Percentiles rank a stretch among this genome's conserved stretches.
Conservation (phyloP, 176 grass and related monocot genomes). For the Saccharum spontaneum region DNA sequence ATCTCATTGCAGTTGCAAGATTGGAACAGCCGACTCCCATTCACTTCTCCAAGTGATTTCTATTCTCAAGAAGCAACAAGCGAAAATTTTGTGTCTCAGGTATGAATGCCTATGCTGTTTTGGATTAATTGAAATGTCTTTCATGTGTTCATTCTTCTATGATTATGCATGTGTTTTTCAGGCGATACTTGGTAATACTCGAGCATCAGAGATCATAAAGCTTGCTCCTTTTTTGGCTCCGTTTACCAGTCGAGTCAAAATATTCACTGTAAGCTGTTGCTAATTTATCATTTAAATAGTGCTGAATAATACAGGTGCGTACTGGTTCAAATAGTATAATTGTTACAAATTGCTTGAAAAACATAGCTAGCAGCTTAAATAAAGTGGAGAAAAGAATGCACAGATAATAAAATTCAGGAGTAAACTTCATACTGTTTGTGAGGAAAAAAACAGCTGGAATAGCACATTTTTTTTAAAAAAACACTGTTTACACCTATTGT, state of each 20-base stretch:
- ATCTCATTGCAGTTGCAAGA: slow-evolving; percentile 82
- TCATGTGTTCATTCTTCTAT: slow-evolving; percentile 29
- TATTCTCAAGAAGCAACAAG: slow-evolving; percentile 92
- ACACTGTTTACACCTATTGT: neutral
- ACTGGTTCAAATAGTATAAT: neutral
- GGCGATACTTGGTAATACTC: slow-evolving; percentile 87
- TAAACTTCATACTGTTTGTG: neutral
- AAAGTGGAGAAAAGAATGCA: neutral
- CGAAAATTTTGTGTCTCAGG: slow-evolving; percentile 99
- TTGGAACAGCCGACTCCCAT: slow-evolving; percentile 88
- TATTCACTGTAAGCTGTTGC: slow-evolving; percentile 74
- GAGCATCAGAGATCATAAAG: slow-evolving; percentile 89
- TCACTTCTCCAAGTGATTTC: slow-evolving; percentile 81
- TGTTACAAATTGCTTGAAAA: neutral
- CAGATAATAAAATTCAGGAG: neutral
- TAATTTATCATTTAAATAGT: slow-evolving; percentile 2
- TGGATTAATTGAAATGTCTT: slow-evolving; percentile 30
- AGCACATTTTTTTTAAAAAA: neutral
- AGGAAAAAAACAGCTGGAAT: neutral
- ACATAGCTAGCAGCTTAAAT: neutral
- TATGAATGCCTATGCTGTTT: slow-evolving; percentile 38
- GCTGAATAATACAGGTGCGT: neutral
- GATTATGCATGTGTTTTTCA: slow-evolving; percentile 32
- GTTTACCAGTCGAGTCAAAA: slow-evolving; percentile 92
- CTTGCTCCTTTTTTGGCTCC: slow-evolving; percentile 94